Evolutionary conservation across 805 yeast species (phyloP).

Genomic region (Saccharomycopsis guyanensis): DNA sequence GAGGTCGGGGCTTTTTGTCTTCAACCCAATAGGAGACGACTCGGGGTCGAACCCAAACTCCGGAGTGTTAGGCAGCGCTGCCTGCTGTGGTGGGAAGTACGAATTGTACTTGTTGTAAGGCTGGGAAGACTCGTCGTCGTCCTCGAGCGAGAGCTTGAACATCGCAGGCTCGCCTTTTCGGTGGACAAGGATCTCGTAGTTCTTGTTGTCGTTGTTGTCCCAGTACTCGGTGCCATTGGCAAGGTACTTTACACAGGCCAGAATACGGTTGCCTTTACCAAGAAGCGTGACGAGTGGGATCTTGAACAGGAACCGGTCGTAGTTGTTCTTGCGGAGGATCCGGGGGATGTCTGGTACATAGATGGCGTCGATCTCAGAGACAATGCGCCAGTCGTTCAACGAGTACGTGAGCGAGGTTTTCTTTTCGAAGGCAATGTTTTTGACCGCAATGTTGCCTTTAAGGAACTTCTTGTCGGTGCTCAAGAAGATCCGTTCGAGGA

Average conservation of each 20-base stretch:
- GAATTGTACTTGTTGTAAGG: constrained; percentile 3
- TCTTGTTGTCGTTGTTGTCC: constrained; percentile 64
- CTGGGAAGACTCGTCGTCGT: neutral
- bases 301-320: constrained; percentile 67
- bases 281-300: constrained; percentile 42
- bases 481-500: constrained; percentile 57
- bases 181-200: constrained; percentile 43
- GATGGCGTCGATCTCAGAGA: constrained; percentile 56
- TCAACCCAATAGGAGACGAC: neutral
- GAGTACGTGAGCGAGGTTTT: constrained; percentile 65
- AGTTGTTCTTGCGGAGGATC: constrained; percentile 39
- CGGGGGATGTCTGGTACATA: constrained; percentile 52
- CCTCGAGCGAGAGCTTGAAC: neutral
- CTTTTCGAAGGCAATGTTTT: constrained; percentile 65
- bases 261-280: constrained; percentile 28
- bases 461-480: constrained; percentile 50
- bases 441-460: constrained; percentile 71
- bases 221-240: constrained; percentile 49
- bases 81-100: constrained; percentile 15
- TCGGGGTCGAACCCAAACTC: neutral
- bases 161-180: constrained; percentile 6
- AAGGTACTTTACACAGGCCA: constrained; percentile 52
- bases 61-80: neutral
- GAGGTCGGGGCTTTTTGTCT: neutral
- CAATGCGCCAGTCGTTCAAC: constrained; percentile 70